phyloP scores from a whole-genome alignment of 495 filamentous ascomycete genomes.

The Parachaetomium inaequale region DNA sequence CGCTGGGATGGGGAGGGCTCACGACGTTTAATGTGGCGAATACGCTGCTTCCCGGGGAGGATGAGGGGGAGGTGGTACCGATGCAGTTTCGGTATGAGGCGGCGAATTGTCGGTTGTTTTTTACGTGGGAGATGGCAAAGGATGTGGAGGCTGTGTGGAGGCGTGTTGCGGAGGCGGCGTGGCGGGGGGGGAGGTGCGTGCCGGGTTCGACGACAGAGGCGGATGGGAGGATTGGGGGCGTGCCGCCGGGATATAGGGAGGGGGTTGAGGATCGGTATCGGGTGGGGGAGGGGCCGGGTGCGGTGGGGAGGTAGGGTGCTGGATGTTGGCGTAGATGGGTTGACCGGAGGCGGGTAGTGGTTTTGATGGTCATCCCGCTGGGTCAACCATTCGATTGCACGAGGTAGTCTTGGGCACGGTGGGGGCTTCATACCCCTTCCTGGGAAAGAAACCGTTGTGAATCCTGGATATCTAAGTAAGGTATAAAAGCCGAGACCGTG shows the following conservation, averaged over 20 bases:
- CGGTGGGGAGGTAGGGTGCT: too few species aligned
- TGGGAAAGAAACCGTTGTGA: too few species aligned
- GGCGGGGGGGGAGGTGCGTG: slow-evolving; percentile 23
- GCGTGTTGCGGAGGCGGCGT: slow-evolving; percentile 39
- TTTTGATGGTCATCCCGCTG: too few species aligned
- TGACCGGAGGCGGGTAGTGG: too few species aligned
- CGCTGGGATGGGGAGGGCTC: background rate
- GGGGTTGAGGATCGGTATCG: slow-evolving; percentile 15
- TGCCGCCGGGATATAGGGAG: background rate
- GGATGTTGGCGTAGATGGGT: too few species aligned
- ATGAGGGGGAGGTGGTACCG: slow-evolving; percentile 32
- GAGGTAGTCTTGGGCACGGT: too few species aligned
- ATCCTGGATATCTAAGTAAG: too few species aligned
- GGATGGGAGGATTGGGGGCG: slow-evolving; percentile 19
- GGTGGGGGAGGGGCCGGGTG: slow-evolving; percentile 14
- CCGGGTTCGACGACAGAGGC: slow-evolving; percentile 16
- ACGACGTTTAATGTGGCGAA: slow-evolving; percentile 17
- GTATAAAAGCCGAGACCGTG: too few species aligned
- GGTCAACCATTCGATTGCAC: too few species aligned
- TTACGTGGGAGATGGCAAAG: slow-evolving; percentile 47
- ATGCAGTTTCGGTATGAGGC: slow-evolving; percentile 53
- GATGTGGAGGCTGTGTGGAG: slow-evolving; percentile 50
- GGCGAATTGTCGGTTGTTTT: slow-evolving; percentile 55
- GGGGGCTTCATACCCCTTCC: too few species aligned
- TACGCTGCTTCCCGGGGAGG: slow-evolving; percentile 1